Evolutionary conservation across 495 filamentous ascomycete species (phyloP).

Genomic region (Rostrohypoxylon terebratum): DNA sequence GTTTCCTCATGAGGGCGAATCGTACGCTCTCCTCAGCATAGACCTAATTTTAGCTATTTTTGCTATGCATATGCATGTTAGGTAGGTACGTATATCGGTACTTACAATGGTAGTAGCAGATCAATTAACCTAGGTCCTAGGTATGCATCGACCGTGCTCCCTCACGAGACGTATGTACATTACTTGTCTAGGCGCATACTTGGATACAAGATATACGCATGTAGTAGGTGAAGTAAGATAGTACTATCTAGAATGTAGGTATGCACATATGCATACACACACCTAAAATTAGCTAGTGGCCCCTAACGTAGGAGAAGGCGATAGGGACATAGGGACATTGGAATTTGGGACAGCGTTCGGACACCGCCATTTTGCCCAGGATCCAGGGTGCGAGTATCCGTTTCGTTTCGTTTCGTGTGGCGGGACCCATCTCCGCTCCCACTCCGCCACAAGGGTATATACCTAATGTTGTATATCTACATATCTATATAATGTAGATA

Average conservation of each 20-base stretch:
- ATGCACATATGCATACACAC: not conserved
- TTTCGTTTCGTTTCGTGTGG: constrained; percentile 43
- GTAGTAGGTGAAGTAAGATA: not conserved
- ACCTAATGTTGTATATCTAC: not conserved
- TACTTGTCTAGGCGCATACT: not conserved
- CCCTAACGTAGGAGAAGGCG: constrained; percentile 32
- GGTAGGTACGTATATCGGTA: not conserved
- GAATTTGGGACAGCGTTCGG: too few species aligned
- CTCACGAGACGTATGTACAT: not conserved
- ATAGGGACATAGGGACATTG: not conserved
- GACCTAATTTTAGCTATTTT: not conserved
- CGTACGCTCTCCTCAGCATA: not conserved
- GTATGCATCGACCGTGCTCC: not conserved
- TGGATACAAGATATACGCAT: not conserved
- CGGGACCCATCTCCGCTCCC: constrained; percentile 2
- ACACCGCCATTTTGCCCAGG: not conserved
- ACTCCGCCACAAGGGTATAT: not conserved
- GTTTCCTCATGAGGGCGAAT: not conserved
- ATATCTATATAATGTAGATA: not conserved
- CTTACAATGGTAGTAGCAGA: not conserved
- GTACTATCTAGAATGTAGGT: too few species aligned
- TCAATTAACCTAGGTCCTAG: constrained; percentile 5
- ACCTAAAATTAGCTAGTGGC: not conserved
- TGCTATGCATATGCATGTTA: too few species aligned
- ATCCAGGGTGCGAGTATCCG: constrained; percentile 7